These are phyloP conservation scores for Coprinopsis sp. DNA, from an alignment of 768 basidiomycete genomes.

Conservation along the genomic window DNA sequence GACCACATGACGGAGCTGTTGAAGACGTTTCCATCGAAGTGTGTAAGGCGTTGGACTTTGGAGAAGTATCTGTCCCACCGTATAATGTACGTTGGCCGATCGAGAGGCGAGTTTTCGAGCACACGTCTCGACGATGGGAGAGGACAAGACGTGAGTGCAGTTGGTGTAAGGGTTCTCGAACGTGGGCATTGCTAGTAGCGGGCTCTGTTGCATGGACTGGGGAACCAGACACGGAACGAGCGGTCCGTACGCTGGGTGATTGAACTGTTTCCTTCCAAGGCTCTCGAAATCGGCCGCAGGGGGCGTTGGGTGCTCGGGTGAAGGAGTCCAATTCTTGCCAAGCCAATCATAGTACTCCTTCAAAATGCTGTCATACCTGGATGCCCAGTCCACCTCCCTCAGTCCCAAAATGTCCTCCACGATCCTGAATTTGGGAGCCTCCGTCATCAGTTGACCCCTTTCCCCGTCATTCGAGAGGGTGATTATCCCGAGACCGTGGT, in stretches of 20 bases:
- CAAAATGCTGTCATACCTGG: conserved; percentile 6
- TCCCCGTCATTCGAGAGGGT: conserved; percentile 37
- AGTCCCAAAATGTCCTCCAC: conserved; percentile 29
- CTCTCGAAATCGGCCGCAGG: not conserved
- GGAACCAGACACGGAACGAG: too few species aligned
- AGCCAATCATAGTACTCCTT: too few species aligned
- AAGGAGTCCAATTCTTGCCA: too few species aligned
- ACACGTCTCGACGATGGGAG: not conserved
- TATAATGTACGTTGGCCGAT: too few species aligned
- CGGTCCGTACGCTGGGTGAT: not conserved
- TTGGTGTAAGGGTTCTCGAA: not conserved
- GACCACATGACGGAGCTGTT: conserved; percentile 36
- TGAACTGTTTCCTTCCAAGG: not conserved
- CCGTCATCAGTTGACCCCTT: conserved; percentile 27
- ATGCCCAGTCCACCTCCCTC: conserved; percentile 33
- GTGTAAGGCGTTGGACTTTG: too few species aligned
- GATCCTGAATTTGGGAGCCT: conserved; percentile 36
- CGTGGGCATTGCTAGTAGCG: not conserved
- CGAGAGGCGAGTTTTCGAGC: too few species aligned
- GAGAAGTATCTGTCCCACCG: too few species aligned
- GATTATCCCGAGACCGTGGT: conserved; percentile 29
- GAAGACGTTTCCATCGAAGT: conserved; percentile 30
- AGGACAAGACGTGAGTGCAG: not conserved
- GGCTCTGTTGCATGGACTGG: too few species aligned
- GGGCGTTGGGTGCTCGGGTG: too few species aligned